Base-by-base conservation (phyloP, 306 rosid species). In the Trifolium fragiferum region DNA sequence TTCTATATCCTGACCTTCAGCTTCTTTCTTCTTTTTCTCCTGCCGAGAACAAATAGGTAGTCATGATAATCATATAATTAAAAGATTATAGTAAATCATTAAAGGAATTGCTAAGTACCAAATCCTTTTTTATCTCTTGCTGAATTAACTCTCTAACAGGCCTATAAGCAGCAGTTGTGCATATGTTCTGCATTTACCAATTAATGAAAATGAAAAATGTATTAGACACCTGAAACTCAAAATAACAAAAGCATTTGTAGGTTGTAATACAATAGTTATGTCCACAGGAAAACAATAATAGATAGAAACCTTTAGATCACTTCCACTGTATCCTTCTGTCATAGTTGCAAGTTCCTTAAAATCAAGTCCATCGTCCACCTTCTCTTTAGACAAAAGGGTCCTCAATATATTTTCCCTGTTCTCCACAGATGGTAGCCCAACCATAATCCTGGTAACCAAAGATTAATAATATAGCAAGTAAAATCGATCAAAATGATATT, bases 281-380 rank as follows among this genome's bases (percentile, higher is more conserved):
- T 53, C 73, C 71, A 46, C 15, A 1, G 19, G 53, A 23, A 59
- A 60, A 60, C 21, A 53, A 53, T 32, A 75, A 32, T 38, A 25
- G 35, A 43, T 43, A 57, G 23, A 50, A 49, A 92, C 99, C 99
- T 89, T 92, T 18, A 94, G 84, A 87, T 94, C 99, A 78, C 99
- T 94, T 81, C 99, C 99, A 35, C 87, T 87, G 47, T 82, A 94
- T 73, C 96, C 99, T 82, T 92, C 99, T 13, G 96, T 90, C 89
- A 87, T 78, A 66, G 86, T 78, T 72, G 95, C 95, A 12, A 94
- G 84, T 78, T 87, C 92, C 92, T 88, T 92, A 59, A 78, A 84
- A 71, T 94, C 89, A 70, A 91, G 77, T 57, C 75, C 69, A 53
- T 82, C 75, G 44, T 85, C 83, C 66, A 90, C 95, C 71, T 87